phyloP scores from a whole-genome alignment of 768 basidiomycete genomes.

The Termitomyces sp. region DNA sequence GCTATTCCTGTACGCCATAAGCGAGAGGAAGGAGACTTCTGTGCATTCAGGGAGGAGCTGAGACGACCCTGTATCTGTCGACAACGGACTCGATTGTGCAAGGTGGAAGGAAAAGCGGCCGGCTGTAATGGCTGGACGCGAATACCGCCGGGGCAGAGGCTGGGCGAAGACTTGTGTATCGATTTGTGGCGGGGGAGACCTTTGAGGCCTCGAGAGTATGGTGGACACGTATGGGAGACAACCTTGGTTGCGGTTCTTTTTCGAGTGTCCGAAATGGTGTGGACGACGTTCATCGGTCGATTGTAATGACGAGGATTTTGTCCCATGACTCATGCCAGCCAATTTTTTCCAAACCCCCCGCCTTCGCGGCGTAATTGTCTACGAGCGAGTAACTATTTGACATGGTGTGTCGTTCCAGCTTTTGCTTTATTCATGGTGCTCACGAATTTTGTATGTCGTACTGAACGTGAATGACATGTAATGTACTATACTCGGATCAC shows the following conservation, averaged over 20 bases:
- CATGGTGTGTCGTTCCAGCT: neutral
- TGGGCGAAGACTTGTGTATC: slow-evolving; percentile 26
- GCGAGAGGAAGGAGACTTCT: slow-evolving; percentile 17
- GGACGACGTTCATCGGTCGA: slow-evolving; percentile 4
- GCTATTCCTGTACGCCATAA: slow-evolving; percentile 19
- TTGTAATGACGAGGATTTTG: slow-evolving; percentile 12
- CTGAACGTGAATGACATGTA: too few relatives aligned
- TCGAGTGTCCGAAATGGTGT: slow-evolving; percentile 5
- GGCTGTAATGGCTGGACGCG: slow-evolving; percentile 27
- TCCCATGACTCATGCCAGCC: slow-evolving; percentile 18
- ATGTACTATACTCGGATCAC: neutral
- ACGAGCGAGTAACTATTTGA: neutral
- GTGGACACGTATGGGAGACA: slow-evolving; percentile 9
- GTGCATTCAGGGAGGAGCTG: slow-evolving; percentile 1
- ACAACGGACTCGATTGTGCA: slow-evolving; percentile 5
- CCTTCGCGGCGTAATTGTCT: slow-evolving; percentile 16
- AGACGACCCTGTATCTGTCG: slow-evolving; percentile 5
- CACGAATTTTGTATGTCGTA: neutral
- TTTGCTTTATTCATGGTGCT: neutral
- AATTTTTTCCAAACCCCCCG: slow-evolving; percentile 17
- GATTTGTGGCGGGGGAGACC: slow-evolving; percentile 34
- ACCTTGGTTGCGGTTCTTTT: slow-evolving; percentile 11
- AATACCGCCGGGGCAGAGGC: slow-evolving; percentile 29
- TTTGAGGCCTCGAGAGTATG: slow-evolving; percentile 33
- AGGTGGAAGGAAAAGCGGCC: slow-evolving; percentile 19